Evolutionary conservation across 345 rosid genomes (phyloP), one percentile per base, ranked within the genome.

Genomic region (Boechera retrofracta): DNA sequence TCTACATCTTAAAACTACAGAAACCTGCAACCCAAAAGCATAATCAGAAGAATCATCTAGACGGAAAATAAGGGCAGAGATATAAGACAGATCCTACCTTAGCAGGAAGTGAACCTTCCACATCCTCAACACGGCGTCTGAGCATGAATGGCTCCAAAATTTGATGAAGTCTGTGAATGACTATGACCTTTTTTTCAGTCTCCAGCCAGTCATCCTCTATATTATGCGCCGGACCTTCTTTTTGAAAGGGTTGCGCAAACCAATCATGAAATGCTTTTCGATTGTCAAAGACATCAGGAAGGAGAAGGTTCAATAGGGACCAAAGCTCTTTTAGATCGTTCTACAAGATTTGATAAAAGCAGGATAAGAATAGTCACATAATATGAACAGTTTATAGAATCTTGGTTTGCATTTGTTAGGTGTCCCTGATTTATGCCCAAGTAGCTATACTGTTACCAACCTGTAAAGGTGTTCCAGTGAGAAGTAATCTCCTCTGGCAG

Each of bases 191-290:
- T 87, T 96, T 96, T 76, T 96, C 99, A 57, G 98, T 96, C 88
- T 96, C 99, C 76, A 96, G 96, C 99, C 99, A 96, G 82, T 96
- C 99, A 81, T 96, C 99, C 81, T 96, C 99, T 16, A 87, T 93
- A 84, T 86, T 89, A 83, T 87, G 96, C 2, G 84, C 41, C 63
- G 96, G 86, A 51, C 77, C 91, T 83, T 96, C 99, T 85, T 76
- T 96, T 85, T 89, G 97, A 81, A 96, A 96, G 51, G 99, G 98
- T 84, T 96, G 94, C 11, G 99, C 88, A 75, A 96, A 96, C 99
- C 99, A 96, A 85, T 96, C 99, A 84, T 96, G 98, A 85, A 96
- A 96, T 79, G 97, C 99, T 83, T 93, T 96, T 81, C 91, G 89
- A 82, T 96, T 96, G 82, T 96, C 99, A 79, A 93, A 96, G 69